Evolutionary conservation across 2,329 filamentous ascomycete species (phyloP).

Genomic region (Fusarium setosum): DNA sequence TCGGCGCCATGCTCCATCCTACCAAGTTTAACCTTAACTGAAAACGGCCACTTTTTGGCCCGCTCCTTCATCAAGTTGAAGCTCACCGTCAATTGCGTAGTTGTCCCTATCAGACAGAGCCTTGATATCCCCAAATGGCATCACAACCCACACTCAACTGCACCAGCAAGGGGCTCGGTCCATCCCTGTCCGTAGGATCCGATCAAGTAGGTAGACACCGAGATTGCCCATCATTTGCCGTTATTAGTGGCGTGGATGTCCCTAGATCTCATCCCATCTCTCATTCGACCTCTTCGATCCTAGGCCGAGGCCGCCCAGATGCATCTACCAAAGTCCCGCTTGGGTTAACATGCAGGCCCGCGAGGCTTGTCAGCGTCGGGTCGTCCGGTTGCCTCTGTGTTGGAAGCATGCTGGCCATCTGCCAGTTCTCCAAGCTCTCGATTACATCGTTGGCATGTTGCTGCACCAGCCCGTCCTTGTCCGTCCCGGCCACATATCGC

Average conservation of each 20-base stretch:
- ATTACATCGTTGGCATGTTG: conserved; percentile 75
- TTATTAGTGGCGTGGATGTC: conserved; percentile 24
- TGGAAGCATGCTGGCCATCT: conserved; percentile 62
- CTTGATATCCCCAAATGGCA: conserved; percentile 23
- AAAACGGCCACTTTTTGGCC: not conserved
- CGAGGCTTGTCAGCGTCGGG: conserved; percentile 47
- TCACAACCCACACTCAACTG: conserved; percentile 26
- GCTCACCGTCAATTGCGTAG: not conserved
- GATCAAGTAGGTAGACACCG: conserved; percentile 34
- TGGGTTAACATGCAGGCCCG: conserved; percentile 52
- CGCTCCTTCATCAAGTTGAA: not conserved
- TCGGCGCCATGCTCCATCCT: not conserved
- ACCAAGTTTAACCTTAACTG: not conserved
- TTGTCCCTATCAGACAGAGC: not conserved
- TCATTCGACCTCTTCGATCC: conserved; percentile 72
- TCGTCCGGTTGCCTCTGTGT: conserved; percentile 38
- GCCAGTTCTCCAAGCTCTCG: conserved; percentile 74
- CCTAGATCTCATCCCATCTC: conserved; percentile 35
- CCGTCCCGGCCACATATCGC: conserved; percentile 71
- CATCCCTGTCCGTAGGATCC: conserved; percentile 28
- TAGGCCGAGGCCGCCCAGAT: conserved; percentile 49
- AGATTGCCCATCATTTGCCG: conserved; percentile 40
- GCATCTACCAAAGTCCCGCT: conserved; percentile 38
- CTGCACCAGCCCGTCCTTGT: conserved; percentile 75
- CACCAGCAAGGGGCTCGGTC: conserved; percentile 20